Base-by-base conservation (phyloP, 352 stramenopile genomes). In the Globisporangium barbulae region DNA sequence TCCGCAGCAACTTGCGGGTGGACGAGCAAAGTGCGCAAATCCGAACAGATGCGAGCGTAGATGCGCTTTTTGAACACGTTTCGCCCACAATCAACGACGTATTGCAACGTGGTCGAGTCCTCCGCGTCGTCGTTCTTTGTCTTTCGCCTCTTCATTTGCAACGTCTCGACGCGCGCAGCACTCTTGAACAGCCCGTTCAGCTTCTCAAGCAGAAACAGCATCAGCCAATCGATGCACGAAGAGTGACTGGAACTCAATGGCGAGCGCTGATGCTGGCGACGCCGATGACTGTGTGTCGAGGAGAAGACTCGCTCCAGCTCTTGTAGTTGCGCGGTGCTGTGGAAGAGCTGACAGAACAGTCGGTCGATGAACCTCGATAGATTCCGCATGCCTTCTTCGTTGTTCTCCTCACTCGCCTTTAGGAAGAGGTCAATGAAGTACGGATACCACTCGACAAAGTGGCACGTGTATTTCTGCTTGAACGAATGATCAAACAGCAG, bases 271-370 rank as follows among this genome's bases (percentile, higher is more conserved):
- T 25, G 59, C 47, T 33, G 48, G 19, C 33, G 58, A 22, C 58
- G 58, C 17, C 39, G 28, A 31, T 53, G 42, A 21, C 15, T 35
- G 33, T 64, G 48, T 22, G 44, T 64, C 17, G 61, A 42, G 17
- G 62, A 45, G 19, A 88, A 90, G 0, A 80, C 61, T 5, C 59
- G 69, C 52, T 94, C 83, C 10, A 94, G 73, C 50, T 90, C 79
- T 8, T 79, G 74, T 2, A 94, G 69, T 57, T 94, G 85, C 19
- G 82, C 81, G 0, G 83, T 85, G 57, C 82, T 93, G 62, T 94
- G 85, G 63, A 94, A 94, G 10, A 94, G 72, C 62, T 94, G 85
- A 55, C 85, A 94, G 42, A 94, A 94, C 0, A 94, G 63, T 30
- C 85, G 82, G 56, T 94, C 85, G 48, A 94, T 90, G 70, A 93